Conservation (phyloP, 352 stramenopile genomes). For the Phytopythium montanum region DNA sequence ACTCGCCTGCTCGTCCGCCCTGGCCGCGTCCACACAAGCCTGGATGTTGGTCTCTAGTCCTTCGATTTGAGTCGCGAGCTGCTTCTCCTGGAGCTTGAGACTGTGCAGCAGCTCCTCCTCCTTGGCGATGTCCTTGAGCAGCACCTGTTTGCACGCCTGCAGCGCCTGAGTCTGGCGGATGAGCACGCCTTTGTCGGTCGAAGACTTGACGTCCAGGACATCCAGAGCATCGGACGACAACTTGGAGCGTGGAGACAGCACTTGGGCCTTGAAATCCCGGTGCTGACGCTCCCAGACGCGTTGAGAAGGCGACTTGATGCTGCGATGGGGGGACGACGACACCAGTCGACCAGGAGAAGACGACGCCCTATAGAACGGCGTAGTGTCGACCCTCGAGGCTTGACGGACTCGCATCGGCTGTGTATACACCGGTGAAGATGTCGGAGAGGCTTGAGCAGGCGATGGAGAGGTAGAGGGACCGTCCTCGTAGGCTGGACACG, state of each 20-base stretch:
- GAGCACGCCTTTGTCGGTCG: slow-evolving; percentile 33
- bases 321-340: slow-evolving; percentile 17
- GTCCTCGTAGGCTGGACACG: slow-evolving; percentile 61
- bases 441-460: slow-evolving; percentile 2
- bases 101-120: slow-evolving; percentile 62
- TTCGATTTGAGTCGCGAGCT: slow-evolving; percentile 52
- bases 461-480: slow-evolving; percentile 2
- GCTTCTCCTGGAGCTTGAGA: slow-evolving; percentile 41
- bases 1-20: slow-evolving; percentile 9
- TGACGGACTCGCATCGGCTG: neutral
- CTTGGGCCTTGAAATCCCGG: slow-evolving; percentile 18
- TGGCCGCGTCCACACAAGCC: slow-evolving; percentile 23
- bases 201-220: neutral
- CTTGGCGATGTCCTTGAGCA: slow-evolving; percentile 53
- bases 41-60: slow-evolving; percentile 48
- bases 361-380: slow-evolving; percentile 7
- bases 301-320: slow-evolving; percentile 11
- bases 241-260: slow-evolving; percentile 9
- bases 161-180: slow-evolving; percentile 51
- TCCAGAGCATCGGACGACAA: neutral
- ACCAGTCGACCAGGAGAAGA: slow-evolving; percentile 9
- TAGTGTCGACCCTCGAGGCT: neutral
- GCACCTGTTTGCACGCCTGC: slow-evolving; percentile 63
- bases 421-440: neutral
- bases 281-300: slow-evolving; percentile 21